A percentile compares a stretch with the other conserved stretches of the same genome.
Evolutionary conservation across 768 basidiomycete species (phyloP).

Genomic region (Kwoniella sp.): DNA sequence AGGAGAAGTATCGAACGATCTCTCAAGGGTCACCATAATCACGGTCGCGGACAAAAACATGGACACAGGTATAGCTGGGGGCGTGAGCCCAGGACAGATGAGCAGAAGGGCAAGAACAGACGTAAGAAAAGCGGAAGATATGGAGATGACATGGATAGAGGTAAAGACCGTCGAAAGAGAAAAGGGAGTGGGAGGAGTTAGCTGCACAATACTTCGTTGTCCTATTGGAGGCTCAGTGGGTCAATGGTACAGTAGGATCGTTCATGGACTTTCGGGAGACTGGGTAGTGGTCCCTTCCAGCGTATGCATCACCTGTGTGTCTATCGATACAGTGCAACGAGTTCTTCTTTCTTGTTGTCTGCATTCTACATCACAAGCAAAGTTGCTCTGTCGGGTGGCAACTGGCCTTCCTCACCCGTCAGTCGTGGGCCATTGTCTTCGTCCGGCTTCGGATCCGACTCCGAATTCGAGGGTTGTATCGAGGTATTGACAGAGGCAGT

Average conservation of each 20-base stretch:
- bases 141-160: too few species aligned
- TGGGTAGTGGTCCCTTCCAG: too few species aligned
- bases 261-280: not conserved
- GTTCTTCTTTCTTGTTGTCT: too few species aligned
- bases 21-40: not conserved
- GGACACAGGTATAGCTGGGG: not conserved
- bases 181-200: constrained; percentile 1
- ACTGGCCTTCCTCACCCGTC: not conserved
- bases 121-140: not conserved
- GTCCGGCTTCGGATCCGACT: not conserved
- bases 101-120: not conserved
- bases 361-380: not conserved
- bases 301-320: too few species aligned
- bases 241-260: not conserved
- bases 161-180: not conserved
- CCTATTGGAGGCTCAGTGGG: not conserved
- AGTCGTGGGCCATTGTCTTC: not conserved
- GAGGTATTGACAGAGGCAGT: not conserved
- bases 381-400: not conserved
- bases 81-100: not conserved
- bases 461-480: not conserved
- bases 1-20: not conserved
- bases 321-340: too few species aligned
- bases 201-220: not conserved
- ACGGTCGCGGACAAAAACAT: not conserved